phyloP scores from a whole-genome alignment of 108 stramenopile species.

The Pseudonitzschia delicatissima region DNA sequence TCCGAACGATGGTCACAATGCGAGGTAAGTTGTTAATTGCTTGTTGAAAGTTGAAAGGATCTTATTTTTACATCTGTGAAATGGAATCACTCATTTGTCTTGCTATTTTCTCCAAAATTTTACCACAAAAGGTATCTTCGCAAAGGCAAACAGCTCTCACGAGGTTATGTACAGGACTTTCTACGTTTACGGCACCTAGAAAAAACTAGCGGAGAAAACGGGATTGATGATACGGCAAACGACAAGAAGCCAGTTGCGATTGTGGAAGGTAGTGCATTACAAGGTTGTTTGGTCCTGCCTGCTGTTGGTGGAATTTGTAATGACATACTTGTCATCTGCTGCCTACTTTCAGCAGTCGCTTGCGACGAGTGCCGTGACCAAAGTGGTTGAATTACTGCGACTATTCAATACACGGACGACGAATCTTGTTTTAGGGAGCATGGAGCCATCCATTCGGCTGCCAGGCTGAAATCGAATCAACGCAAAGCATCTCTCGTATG shows the following conservation, averaged over 20 bases:
- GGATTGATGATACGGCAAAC: conserved; percentile 22
- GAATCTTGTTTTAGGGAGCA: conserved; percentile 91
- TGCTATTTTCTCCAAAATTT: background rate
- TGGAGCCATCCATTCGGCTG: conserved; percentile 85
- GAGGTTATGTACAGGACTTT: conserved; percentile 76
- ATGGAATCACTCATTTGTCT: background rate
- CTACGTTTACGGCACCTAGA: conserved; percentile 32
- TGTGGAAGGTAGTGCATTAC: conserved; percentile 80
- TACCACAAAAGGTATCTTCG: conserved; percentile 47
- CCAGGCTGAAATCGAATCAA: conserved; percentile 74
- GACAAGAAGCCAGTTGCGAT: conserved; percentile 68
- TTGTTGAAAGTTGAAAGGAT: background rate
- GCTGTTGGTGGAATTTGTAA: conserved; percentile 88
- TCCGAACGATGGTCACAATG: conserved; percentile 92
- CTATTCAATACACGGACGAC: conserved; percentile 91
- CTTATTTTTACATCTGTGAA: background rate
- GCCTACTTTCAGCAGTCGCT: conserved; percentile 80
- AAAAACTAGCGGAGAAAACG: conserved; percentile 5
- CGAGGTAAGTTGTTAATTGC: conserved; percentile 53
- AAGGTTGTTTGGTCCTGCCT: conserved; percentile 95
- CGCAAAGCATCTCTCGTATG: conserved; percentile 93
- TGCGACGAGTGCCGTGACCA: conserved; percentile 81
- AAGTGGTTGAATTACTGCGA: conserved; percentile 83
- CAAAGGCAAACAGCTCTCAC: conserved; percentile 77
- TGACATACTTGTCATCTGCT: conserved; percentile 78